Conservation (phyloP, 257 asterid species). For the Anisodus tanguticus region DNA sequence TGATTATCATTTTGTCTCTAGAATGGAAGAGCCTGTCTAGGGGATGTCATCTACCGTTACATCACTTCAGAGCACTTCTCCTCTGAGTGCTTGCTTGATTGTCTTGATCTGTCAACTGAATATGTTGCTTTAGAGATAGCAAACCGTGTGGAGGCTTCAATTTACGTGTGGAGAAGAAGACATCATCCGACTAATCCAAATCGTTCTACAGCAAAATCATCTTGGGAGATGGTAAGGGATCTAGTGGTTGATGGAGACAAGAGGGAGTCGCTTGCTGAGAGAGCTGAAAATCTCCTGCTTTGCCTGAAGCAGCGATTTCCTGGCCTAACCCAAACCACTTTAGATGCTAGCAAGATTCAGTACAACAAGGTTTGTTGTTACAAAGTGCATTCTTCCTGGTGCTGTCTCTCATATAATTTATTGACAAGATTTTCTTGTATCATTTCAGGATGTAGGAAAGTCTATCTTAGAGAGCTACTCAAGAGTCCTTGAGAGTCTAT, state of each 20-base stretch:
- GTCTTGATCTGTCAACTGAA: slow-evolving; percentile 77
- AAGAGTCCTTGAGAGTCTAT: slow-evolving; percentile 89
- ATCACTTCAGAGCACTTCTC: slow-evolving; percentile 82
- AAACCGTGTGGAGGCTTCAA: slow-evolving; percentile 78
- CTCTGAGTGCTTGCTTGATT: slow-evolving; percentile 80
- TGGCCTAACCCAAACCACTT: slow-evolving; percentile 71
- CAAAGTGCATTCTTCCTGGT: background rate
- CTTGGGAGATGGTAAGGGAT: slow-evolving; percentile 88
- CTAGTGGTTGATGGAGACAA: slow-evolving; percentile 82
- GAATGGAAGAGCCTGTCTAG: slow-evolving; percentile 80
- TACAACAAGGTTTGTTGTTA: slow-evolving; percentile 72
- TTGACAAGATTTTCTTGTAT: background rate
- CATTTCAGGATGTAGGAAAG: slow-evolving; percentile 83
- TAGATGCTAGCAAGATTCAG: slow-evolving; percentile 81
- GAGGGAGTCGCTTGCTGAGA: slow-evolving; percentile 66
- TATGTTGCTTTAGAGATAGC: slow-evolving; percentile 74
- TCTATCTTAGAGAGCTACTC: slow-evolving; percentile 96
- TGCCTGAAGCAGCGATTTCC: slow-evolving; percentile 83
- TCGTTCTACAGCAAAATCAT: slow-evolving; percentile 65
- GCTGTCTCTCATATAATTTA: background rate
- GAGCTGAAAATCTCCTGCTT: slow-evolving; percentile 78
- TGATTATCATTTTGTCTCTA: slow-evolving; percentile 27
- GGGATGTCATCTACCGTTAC: slow-evolving; percentile 79
- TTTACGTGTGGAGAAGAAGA: slow-evolving; percentile 70
- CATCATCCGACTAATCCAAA: slow-evolving; percentile 53